Evolutionary conservation across 2,329 filamentous ascomycete species (phyloP).

Genomic region (Hortaea werneckii): DNA sequence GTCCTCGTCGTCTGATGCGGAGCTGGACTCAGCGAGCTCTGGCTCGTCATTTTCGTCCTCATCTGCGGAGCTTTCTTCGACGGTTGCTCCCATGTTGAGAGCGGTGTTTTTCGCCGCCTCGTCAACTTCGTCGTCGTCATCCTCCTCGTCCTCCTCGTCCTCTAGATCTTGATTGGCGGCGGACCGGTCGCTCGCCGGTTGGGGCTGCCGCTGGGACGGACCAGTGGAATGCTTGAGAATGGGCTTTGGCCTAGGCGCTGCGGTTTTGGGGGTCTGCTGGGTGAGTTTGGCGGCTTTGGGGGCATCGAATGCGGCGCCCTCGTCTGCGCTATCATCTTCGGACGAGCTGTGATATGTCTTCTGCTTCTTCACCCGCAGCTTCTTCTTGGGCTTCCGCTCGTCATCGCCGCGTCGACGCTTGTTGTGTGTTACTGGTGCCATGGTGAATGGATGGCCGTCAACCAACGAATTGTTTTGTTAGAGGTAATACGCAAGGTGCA

Average conservation of each 20-base stretch:
- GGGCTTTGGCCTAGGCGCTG: slow-evolving; percentile 1
- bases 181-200: neutral
- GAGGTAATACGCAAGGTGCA: too few relatives aligned
- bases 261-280: neutral
- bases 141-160: slow-evolving; percentile 11
- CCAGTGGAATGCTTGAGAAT: slow-evolving; percentile 1
- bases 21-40: slow-evolving; percentile 18
- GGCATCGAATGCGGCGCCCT: slow-evolving; percentile 15
- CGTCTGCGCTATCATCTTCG: slow-evolving; percentile 40
- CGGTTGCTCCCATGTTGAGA: slow-evolving; percentile 6
- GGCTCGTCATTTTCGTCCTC: slow-evolving; percentile 32
- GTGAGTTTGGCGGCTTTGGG: slow-evolving; percentile 6
- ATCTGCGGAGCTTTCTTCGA: slow-evolving; percentile 11
- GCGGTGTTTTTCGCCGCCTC: slow-evolving; percentile 25
- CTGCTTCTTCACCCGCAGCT: slow-evolving; percentile 52
- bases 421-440: slow-evolving; percentile 11
- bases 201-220: neutral
- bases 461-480: too few relatives aligned
- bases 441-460: neutral
- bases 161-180: neutral
- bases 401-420: slow-evolving; percentile 42
- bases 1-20: too few relatives aligned
- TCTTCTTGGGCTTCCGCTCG: slow-evolving; percentile 44
- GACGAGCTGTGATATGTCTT: slow-evolving; percentile 54
- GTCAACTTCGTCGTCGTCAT: slow-evolving; percentile 30